Evolutionary conservation across 2,329 filamentous ascomycete species (phyloP), one percentile per base, ranked within the genome.

Genomic region (Capronia coronata): DNA sequence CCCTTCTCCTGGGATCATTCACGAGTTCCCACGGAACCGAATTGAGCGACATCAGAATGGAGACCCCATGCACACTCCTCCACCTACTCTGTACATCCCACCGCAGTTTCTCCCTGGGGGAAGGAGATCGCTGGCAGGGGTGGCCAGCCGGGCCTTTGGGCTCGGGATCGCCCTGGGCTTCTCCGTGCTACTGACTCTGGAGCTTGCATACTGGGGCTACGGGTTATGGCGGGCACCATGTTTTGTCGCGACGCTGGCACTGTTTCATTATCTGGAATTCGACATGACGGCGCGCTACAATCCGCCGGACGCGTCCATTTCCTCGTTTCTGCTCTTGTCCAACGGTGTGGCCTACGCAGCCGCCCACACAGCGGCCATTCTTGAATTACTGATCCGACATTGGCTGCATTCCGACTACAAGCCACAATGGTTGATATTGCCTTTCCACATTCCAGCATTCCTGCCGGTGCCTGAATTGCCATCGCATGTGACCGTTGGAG

Each of bases 181-280:
- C 11, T 66, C 63, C 34, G 22, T 43, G 11, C 54, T 64, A 22
- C 45, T 67, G 10, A 61, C 66, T 3, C 14, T 67, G 9, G 51
- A 63, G 8, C 55, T 62, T 40, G 51, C 62, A 45, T 52, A 59
- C 32, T 50, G 38, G 48, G 56, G 40, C 22, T 48, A 53, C 19
- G 49, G 52, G 5, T 45, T 79, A 47, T 85, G 80, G 80, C 73
- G 80, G 18, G 65, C 79, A 1, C 73, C 75, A 7, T 74, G 78
- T 60, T 74, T 75, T 64, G 57, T 75, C 51, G 56, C 66, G 30
- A 73, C 81, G 11, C 82, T 97, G 41, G 78, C 83, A 21, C 61
- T 84, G 23, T 97, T 97, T 71, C 93, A 98, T 74, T 97, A 95
- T 70, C 82, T 97, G 67, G 93, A 98, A 70, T 98, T 90, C 74